Conservation (phyloP, 495 filamentous ascomycete genomes). For the Acidiella bohemica region DNA sequence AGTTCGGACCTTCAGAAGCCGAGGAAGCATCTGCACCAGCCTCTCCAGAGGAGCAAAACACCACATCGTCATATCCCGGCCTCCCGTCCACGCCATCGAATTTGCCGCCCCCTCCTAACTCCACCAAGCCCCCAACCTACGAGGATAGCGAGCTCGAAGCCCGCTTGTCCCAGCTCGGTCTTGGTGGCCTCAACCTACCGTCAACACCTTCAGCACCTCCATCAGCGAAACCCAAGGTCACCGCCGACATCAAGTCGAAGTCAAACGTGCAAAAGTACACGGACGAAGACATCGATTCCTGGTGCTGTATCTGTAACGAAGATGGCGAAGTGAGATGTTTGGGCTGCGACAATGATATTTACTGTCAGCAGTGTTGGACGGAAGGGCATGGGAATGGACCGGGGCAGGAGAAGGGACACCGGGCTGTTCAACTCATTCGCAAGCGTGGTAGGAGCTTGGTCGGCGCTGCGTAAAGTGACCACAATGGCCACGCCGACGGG, state of each 20-base stretch:
- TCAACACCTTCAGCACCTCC: constrained; percentile 22
- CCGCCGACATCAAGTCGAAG: constrained; percentile 15
- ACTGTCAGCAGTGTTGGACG: constrained; percentile 53
- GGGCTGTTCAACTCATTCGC: constrained; percentile 14
- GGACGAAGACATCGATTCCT: constrained; percentile 50
- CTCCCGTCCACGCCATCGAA: constrained; percentile 17
- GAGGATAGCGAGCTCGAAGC: constrained; percentile 17
- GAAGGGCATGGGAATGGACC: constrained; percentile 42
- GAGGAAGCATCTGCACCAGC: neutral
- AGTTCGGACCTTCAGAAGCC: constrained; percentile 12
- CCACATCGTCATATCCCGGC: neutral
- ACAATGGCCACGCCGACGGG: too few relatives aligned
- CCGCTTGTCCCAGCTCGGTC: constrained; percentile 14
- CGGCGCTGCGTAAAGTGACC: too few relatives aligned
- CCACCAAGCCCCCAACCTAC: constrained; percentile 8
- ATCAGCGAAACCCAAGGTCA: constrained; percentile 13
- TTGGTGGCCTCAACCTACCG: constrained; percentile 20
- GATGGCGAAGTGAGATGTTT: constrained; percentile 49
- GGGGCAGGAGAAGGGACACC: constrained; percentile 17
- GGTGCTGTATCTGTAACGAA: constrained; percentile 59
- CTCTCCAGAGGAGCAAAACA: neutral
- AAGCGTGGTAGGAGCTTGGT: constrained; percentile 11
- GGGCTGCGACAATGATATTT: constrained; percentile 52
- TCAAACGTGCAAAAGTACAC: constrained; percentile 31
- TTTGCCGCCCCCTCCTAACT: neutral